Evolutionary conservation across 441 rosid species (phyloP).

Genomic region (Raphanus hybrid): DNA sequence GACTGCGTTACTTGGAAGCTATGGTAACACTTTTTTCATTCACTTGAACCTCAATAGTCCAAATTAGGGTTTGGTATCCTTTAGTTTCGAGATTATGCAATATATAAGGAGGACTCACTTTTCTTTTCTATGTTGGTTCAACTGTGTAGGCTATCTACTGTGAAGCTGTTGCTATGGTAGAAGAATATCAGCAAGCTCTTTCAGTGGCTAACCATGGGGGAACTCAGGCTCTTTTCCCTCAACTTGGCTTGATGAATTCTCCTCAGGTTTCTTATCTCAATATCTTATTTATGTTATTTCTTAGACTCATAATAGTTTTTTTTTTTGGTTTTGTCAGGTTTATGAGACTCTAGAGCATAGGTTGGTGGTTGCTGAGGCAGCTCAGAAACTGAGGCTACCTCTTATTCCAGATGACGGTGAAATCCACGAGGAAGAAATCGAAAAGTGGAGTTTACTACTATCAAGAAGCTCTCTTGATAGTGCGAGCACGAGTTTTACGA

Average conservation of each 20-base stretch:
- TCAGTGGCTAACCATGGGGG: conserved; percentile 73
- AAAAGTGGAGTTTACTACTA: conserved; percentile 77
- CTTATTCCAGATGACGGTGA: conserved; percentile 91
- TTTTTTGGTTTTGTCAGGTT: conserved; percentile 58
- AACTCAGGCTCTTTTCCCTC: conserved; percentile 62
- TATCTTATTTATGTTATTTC: neutral
- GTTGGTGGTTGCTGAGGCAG: conserved; percentile 95
- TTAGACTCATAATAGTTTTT: conserved; percentile 8
- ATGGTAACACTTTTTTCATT: conserved; percentile 49
- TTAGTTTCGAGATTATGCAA: too few species aligned
- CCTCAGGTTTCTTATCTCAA: conserved; percentile 59
- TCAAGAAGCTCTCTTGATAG: conserved; percentile 91
- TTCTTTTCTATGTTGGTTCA: conserved; percentile 19
- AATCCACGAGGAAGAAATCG: conserved; percentile 91
- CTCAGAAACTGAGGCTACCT: conserved; percentile 94
- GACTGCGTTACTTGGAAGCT: conserved; percentile 89
- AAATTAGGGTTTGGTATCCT: too few species aligned
- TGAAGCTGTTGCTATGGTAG: conserved; percentile 89
- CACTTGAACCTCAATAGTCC: too few species aligned
- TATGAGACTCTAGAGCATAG: conserved; percentile 85
- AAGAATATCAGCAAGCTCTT: conserved; percentile 88
- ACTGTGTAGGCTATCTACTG: conserved; percentile 66
- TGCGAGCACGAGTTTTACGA: conserved; percentile 67
- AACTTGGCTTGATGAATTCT: conserved; percentile 71
- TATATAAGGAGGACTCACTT: conserved; percentile 2